Evolutionary conservation across 208 protist genomes (phyloP).

Genomic region (Blastocrithidia nonstop): DNA sequence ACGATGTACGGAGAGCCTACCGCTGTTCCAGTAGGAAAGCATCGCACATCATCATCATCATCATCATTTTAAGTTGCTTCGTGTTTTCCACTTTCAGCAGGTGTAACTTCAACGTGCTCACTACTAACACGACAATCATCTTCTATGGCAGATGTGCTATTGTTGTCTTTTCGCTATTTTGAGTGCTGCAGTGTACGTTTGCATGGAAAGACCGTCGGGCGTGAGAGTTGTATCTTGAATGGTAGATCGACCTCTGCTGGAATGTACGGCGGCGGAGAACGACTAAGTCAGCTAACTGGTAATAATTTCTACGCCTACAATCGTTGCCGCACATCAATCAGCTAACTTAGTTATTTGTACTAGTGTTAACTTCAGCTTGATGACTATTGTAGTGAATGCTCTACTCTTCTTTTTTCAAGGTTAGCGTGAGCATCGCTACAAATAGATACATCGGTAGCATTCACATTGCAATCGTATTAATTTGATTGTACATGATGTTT

Average conservation of each 20-base stretch:
- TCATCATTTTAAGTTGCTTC: neutral
- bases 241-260: conserved; percentile 71
- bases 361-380: neutral
- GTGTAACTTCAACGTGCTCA: too few relatives aligned
- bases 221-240: conserved; percentile 66
- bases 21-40: conserved; percentile 42
- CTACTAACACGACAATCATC: too few relatives aligned
- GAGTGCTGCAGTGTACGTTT: neutral
- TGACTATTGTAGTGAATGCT: too few relatives aligned
- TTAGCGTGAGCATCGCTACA: too few relatives aligned
- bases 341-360: neutral
- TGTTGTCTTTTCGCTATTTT: neutral
- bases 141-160: neutral
- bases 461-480: too few relatives aligned
- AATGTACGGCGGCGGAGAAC: conserved; percentile 68
- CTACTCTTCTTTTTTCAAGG: too few relatives aligned
- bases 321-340: conserved; percentile 10
- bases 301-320: conserved; percentile 40
- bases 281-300: conserved; percentile 66
- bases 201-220: conserved; percentile 29
- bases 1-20: conserved; percentile 63
- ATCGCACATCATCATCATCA: neutral
- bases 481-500: too few relatives aligned
- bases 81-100: too few relatives aligned
- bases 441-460: too few relatives aligned